Evolutionary conservation across 331 rosid genomes (phyloP).

Genomic region (Spiraea crenata): DNA sequence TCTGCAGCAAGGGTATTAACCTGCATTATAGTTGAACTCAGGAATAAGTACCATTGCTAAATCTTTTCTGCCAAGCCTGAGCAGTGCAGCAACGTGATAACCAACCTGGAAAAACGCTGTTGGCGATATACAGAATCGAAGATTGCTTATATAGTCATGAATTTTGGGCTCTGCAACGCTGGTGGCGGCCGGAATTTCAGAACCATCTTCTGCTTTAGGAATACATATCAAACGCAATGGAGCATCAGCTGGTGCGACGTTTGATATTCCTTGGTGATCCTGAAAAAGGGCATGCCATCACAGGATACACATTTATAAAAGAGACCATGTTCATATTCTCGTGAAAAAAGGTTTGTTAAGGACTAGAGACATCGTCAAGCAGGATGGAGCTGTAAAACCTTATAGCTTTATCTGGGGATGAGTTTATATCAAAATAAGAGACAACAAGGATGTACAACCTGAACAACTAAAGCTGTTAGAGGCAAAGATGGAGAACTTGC

Average conservation of each 20-base stretch:
- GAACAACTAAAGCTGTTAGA: constrained; percentile 73
- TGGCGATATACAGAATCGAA: constrained; percentile 83
- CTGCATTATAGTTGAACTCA: constrained; percentile 39
- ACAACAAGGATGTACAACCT: constrained; percentile 50
- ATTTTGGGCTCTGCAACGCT: constrained; percentile 56
- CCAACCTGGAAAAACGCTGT: constrained; percentile 95
- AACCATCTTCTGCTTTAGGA: constrained; percentile 34
- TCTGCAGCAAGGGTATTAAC: constrained; percentile 96
- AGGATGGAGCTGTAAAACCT: neutral
- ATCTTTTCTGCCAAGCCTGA: neutral
- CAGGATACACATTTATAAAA: constrained; percentile 9
- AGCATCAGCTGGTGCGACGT: constrained; percentile 81
- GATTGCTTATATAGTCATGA: constrained; percentile 78
- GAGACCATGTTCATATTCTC: neutral
- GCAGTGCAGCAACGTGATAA: constrained; percentile 19
- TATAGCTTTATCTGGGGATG: neutral
- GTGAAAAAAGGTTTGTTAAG: neutral
- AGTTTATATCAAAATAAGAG: neutral
- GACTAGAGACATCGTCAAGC: neutral
- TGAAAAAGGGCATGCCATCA: constrained; percentile 29
- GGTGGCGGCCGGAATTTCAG: constrained; percentile 34
- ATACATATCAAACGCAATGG: constrained; percentile 54
- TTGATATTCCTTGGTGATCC: constrained; percentile 97
- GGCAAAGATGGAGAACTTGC: constrained; percentile 62
- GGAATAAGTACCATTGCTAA: constrained; percentile 9